Base-by-base conservation (phyloP, 345 rosid species). In the Clarkia xantiana region DNA sequence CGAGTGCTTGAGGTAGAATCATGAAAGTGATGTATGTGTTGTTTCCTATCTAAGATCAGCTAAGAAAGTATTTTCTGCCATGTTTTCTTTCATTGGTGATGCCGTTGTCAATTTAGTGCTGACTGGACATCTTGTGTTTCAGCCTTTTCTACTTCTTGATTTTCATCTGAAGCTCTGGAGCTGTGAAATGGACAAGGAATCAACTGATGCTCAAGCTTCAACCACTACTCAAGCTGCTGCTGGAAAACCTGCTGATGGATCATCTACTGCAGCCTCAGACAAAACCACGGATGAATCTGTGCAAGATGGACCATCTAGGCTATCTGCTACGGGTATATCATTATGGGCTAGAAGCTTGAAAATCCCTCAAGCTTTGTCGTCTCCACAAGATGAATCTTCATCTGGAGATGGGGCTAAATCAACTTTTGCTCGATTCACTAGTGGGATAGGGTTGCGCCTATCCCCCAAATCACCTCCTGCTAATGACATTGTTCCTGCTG, bases 321-420 rank as follows among this genome's bases (percentile, higher is more conserved):
- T 82, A 49, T 66, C 94, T 53, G 51, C 94, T 25, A 61, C 84
- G 45, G 77, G 74, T 43, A 54, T 78, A 62, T 61, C 93, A 40
- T 71, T 94, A 13, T 77, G 94, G 94, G 86, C 95, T 49, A 83
- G 65, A 57, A 76, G 60, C 55, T 73, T 77, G 59, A 85, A 76
- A 55, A 65, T 85, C 60, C 75, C 86, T 0, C 82, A 79, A 66
- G 74, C 85, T 11, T 3, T 52, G 13, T 46, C 70, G 9, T 51
- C 61, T 3, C 11, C 60, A 50, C 67, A 68, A 15, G 72, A 63
- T 34, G 72, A 59, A 29, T 72, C 83, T 17, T 78, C 68, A n/a
- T 47, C 54, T 44, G 67, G 67, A 3, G 76, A 64, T 57, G 47
- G 76, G 49, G 80, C 85, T 45, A 73, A 61, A 49, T 80, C 81